Percentiles rank a stretch among this genome's conserved stretches.
phyloP scores from a whole-genome alignment of 2,329 filamentous ascomycete genomes.

The Tolypocladium ophioglossoides region DNA sequence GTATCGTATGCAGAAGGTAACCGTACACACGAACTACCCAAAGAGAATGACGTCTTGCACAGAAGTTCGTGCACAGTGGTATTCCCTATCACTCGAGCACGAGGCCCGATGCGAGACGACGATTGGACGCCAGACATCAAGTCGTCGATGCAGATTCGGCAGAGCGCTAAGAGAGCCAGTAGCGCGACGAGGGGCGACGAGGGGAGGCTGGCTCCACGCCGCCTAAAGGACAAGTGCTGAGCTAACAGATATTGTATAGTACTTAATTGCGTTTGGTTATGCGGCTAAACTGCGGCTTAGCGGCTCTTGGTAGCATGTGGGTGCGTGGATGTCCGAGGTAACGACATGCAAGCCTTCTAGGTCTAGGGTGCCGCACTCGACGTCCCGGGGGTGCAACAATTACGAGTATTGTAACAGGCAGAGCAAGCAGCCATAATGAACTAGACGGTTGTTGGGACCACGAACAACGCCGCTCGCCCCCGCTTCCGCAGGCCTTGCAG shows the following conservation, averaged over 20 bases:
- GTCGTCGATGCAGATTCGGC: not conserved
- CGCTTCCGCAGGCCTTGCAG: not conserved
- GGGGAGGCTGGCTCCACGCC: not conserved
- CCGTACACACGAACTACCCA: not conserved
- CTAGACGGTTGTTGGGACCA: not conserved
- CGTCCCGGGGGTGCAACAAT: not conserved
- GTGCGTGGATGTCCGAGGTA: not conserved
- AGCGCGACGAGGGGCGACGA: not conserved
- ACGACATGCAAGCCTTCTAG: not conserved
- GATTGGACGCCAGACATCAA: conserved; percentile 15
- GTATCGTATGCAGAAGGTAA: not conserved
- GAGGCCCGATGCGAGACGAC: conserved; percentile 14
- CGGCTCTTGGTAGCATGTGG: not conserved
- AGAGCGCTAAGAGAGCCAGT: not conserved
- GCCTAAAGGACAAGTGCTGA: no score
- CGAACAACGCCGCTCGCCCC: not conserved
- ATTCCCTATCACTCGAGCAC: conserved; percentile 20
- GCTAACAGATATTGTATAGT: not conserved
- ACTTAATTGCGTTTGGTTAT: no score
- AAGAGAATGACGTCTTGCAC: not conserved
- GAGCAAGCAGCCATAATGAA: not conserved
- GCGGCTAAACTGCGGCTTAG: conserved; percentile 2
- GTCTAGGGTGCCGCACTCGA: not conserved
- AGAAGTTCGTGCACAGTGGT: not conserved
- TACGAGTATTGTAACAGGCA: not conserved